A percentile compares a stretch with the other conserved stretches of the same genome.
These are phyloP conservation scores for Neoascochyta sp. DNA, from an alignment of 2,329 filamentous ascomycete species.

Conservation along the genomic window DNA sequence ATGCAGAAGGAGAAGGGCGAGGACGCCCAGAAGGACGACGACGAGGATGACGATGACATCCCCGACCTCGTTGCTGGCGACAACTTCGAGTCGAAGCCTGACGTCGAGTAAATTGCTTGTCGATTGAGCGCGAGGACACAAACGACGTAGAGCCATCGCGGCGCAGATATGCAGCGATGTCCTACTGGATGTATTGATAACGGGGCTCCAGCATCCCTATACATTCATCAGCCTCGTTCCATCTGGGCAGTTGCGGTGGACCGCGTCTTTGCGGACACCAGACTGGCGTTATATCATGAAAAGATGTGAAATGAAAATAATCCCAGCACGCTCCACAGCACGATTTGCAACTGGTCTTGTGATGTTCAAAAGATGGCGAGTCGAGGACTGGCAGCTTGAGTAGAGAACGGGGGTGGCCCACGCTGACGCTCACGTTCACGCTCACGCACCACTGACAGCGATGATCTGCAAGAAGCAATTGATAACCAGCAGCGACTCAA, in stretches of 20 bases:
- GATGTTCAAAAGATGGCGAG: too few relatives aligned
- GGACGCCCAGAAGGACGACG: conserved; percentile 63
- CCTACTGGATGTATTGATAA: conserved; percentile 9
- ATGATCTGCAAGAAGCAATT: too few relatives aligned
- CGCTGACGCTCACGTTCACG: too few relatives aligned
- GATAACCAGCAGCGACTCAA: too few relatives aligned
- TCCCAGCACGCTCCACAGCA: conserved; percentile 22
- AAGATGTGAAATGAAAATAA: conserved; percentile 37
- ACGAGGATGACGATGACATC: conserved; percentile 76
- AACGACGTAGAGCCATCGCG: conserved; percentile 17
- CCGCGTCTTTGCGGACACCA: conserved; percentile 23
- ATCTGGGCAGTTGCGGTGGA: conserved; percentile 26
- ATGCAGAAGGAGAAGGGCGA: conserved; percentile 90
- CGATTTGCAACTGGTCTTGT: not conserved
- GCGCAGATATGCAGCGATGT: conserved; percentile 17
- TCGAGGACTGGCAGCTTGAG: too few relatives aligned
- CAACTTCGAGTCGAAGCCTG: conserved; percentile 85
- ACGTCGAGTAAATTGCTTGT: conserved; percentile 69
- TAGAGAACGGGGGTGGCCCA: too few relatives aligned
- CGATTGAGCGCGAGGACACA: conserved; percentile 7
- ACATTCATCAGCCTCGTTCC: conserved; percentile 17
- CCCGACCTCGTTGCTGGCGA: conserved; percentile 94
- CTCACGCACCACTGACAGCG: too few relatives aligned
- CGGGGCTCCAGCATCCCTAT: conserved; percentile 10
- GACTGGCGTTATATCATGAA: conserved; percentile 35